These are phyloP conservation scores for Colletotrichum caudatum DNA, from an alignment of 2,329 filamentous ascomycete genomes.

Conservation along the genomic window DNA sequence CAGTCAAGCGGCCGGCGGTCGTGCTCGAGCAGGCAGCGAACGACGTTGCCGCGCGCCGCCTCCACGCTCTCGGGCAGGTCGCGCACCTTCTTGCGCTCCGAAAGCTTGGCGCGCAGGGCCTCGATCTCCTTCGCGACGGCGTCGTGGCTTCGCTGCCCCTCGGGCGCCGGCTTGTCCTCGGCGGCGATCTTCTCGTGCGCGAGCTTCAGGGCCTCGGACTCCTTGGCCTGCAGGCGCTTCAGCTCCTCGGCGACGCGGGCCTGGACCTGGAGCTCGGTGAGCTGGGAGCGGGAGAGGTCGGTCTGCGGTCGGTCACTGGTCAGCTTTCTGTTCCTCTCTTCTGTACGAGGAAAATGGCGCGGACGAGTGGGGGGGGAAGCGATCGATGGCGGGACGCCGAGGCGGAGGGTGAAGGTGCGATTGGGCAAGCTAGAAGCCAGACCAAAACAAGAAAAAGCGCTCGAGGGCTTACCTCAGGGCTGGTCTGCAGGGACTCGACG, in stretches of 20 bases:
- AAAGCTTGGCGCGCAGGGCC: constrained; percentile 68
- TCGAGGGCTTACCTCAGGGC: constrained; percentile 77
- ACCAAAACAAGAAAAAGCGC: neutral
- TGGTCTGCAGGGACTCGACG: constrained; percentile 84
- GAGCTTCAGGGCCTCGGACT: constrained; percentile 75
- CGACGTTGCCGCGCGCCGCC: constrained; percentile 79
- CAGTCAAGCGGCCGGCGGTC: constrained; percentile 92
- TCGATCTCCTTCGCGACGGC: constrained; percentile 71
- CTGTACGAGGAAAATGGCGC: neutral
- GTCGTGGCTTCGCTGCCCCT: constrained; percentile 54
- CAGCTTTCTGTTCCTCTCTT: neutral
- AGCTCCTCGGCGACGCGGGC: constrained; percentile 88
- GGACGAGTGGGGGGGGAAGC: constrained; percentile 4
- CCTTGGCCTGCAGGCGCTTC: constrained; percentile 78
- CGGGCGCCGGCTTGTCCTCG: constrained; percentile 48
- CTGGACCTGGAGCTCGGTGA: constrained; percentile 89
- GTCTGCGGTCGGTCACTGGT: constrained; percentile 67
- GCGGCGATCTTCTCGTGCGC: constrained; percentile 73
- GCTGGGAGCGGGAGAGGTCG: constrained; percentile 86
- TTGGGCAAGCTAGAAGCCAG: neutral
- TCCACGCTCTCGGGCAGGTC: constrained; percentile 79
- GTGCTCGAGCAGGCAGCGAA: constrained; percentile 84
- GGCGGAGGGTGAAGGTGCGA: neutral
- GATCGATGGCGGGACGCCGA: neutral
- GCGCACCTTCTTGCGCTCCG: constrained; percentile 73